These are phyloP conservation scores for Ceratobasidium sp. DNA, from an alignment of 1,284 basidiomycete species.

Conservation along the genomic window DNA sequence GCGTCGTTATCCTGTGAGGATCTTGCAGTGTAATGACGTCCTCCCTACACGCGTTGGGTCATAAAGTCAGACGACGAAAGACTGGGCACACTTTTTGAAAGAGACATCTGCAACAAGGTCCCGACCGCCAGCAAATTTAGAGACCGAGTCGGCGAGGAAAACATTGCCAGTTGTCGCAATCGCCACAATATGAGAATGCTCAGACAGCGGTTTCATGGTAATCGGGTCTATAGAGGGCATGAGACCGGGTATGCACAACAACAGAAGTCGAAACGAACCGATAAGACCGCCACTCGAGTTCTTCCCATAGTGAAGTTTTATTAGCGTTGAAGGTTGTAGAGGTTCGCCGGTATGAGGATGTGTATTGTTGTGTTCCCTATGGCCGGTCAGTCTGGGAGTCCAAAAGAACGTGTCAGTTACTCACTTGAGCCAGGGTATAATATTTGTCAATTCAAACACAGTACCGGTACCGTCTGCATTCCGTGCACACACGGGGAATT, in stretches of 20 bases:
- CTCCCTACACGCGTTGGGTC: slow-evolving; percentile 63
- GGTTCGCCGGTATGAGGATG: slow-evolving; percentile 91
- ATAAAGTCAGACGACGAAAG: slow-evolving; percentile 5
- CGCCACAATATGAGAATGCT: slow-evolving; percentile 92
- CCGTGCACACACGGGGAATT: slow-evolving; percentile 88
- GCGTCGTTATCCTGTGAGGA: slow-evolving; percentile 68
- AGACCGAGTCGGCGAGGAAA: slow-evolving; percentile 90
- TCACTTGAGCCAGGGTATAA: slow-evolving; percentile 93
- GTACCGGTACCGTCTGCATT: slow-evolving; percentile 82
- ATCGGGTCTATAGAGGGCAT: slow-evolving; percentile 80
- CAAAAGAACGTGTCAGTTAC: slow-evolving; percentile 54
- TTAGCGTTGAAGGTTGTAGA: slow-evolving; percentile 82
- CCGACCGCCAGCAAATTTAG: slow-evolving; percentile 74
- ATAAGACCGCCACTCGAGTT: slow-evolving; percentile 80
- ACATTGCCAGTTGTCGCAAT: slow-evolving; percentile 93
- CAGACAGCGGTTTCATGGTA: slow-evolving; percentile 92
- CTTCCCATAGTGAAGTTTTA: slow-evolving; percentile 88
- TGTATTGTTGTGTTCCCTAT: slow-evolving; percentile 78
- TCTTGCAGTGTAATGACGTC: slow-evolving; percentile 95
- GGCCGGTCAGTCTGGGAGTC: slow-evolving; percentile 35
- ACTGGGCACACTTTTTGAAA: slow-evolving; percentile 78
- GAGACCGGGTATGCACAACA: not conserved
- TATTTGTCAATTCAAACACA: slow-evolving; percentile 90
- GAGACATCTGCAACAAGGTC: slow-evolving; percentile 89
- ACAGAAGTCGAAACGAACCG: slow-evolving; percentile 5